These are phyloP conservation scores for Punctularia strigosozonata DNA, from an alignment of 768 basidiomycete genomes.

Conservation along the genomic window DNA sequence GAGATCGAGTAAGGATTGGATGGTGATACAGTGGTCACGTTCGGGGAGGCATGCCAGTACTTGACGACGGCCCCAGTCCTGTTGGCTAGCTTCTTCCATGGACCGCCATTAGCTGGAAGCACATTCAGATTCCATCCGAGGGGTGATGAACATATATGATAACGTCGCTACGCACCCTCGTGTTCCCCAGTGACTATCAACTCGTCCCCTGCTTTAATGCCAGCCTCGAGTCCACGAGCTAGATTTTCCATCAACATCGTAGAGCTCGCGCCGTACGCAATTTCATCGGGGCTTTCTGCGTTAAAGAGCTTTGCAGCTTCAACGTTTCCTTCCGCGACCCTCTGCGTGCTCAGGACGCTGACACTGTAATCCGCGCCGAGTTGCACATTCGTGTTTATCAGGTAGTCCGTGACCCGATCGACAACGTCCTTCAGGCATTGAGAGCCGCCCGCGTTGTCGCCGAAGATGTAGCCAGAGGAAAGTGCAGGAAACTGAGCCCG, in stretches of 20 bases:
- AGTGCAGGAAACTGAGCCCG: slow-evolving; percentile 57
- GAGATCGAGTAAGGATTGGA: slow-evolving; percentile 58
- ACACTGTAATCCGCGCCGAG: slow-evolving; percentile 60
- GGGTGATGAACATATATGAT: neutral
- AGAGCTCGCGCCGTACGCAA: slow-evolving; percentile 56
- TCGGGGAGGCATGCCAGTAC: slow-evolving; percentile 42
- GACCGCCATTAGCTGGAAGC: slow-evolving; percentile 51
- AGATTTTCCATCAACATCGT: slow-evolving; percentile 64
- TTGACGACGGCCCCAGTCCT: slow-evolving; percentile 43
- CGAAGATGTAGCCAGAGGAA: slow-evolving; percentile 48
- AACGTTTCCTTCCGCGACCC: slow-evolving; percentile 35
- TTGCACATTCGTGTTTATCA: slow-evolving; percentile 63
- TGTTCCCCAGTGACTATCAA: slow-evolving; percentile 74
- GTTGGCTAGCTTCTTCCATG: slow-evolving; percentile 66
- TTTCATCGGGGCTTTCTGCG: slow-evolving; percentile 47
- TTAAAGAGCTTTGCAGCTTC: slow-evolving; percentile 52
- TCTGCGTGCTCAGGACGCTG: slow-evolving; percentile 38
- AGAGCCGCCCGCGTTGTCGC: slow-evolving; percentile 71
- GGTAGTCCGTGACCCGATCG: slow-evolving; percentile 53
- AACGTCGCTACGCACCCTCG: slow-evolving; percentile 37
- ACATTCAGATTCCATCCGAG: neutral
- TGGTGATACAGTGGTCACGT: slow-evolving; percentile 20
- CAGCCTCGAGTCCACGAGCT: slow-evolving; percentile 43
- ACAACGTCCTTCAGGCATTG: slow-evolving; percentile 45
- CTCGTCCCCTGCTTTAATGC: slow-evolving; percentile 51